Conservation (phyloP, 352 stramenopile genomes). For the Pythium graminicola region DNA sequence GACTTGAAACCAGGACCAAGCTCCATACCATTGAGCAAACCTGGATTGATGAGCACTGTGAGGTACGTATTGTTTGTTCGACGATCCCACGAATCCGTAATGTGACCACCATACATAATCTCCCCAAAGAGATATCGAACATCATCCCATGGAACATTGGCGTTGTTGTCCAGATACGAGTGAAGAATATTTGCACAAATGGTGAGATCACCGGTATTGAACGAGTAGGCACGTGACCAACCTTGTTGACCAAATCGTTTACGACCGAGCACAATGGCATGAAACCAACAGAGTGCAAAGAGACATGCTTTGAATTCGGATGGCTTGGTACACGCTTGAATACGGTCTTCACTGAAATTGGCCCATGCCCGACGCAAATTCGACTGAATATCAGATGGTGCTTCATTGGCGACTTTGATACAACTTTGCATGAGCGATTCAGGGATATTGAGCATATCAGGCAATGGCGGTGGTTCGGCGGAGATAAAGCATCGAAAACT, state of each 20-base stretch:
- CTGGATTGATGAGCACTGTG: slow-evolving; percentile 82
- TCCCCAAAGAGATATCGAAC: slow-evolving; percentile 95
- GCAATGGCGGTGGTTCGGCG: slow-evolving; percentile 88
- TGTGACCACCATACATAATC: slow-evolving; percentile 97
- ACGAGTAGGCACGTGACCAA: slow-evolving; percentile 92
- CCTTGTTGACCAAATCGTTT: slow-evolving; percentile 92
- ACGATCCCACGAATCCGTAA: slow-evolving; percentile 94
- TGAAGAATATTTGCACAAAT: slow-evolving; percentile 94
- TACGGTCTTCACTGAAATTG: slow-evolving; percentile 90
- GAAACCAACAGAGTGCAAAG: slow-evolving; percentile 95
- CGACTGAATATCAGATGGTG: slow-evolving; percentile 93
- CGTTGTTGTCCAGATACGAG: slow-evolving; percentile 92
- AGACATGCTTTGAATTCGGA: slow-evolving; percentile 92
- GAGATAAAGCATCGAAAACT: slow-evolving; percentile 96
- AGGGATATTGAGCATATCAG: slow-evolving; percentile 95
- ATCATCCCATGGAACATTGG: slow-evolving; percentile 91
- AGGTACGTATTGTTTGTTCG: slow-evolving; percentile 95
- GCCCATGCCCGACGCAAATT: slow-evolving; percentile 92
- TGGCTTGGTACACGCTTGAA: slow-evolving; percentile 83
- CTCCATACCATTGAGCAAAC: slow-evolving; percentile 87
- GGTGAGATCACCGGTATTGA: slow-evolving; percentile 94
- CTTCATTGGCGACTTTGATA: slow-evolving; percentile 96
- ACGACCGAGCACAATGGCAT: slow-evolving; percentile 91
- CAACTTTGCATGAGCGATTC: slow-evolving; percentile 94
- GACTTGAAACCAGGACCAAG: slow-evolving; percentile 93